phyloP scores from a whole-genome alignment of 768 basidiomycete species.

The Suillus spraguei region DNA sequence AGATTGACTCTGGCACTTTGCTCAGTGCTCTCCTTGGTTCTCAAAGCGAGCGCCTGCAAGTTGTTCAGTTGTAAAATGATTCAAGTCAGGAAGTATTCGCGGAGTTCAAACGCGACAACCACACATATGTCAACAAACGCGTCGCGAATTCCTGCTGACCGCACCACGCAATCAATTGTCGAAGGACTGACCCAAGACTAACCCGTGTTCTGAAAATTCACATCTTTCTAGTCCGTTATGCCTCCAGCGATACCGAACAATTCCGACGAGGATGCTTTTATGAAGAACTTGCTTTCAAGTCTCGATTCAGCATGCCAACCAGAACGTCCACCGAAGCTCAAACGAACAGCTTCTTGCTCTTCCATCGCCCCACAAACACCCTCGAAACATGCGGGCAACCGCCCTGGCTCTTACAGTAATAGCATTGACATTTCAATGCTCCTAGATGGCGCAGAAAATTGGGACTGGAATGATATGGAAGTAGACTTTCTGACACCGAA shows the following conservation, averaged over 20 bases:
- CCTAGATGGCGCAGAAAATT: constrained; percentile 67
- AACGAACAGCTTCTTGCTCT: constrained; percentile 10
- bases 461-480: constrained; percentile 68
- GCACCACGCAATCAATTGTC: neutral
- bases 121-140: constrained; percentile 10
- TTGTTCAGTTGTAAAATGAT: neutral
- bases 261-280: constrained; percentile 59
- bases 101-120: neutral
- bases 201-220: neutral
- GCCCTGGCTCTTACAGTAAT: constrained; percentile 9
- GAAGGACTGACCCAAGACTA: neutral
- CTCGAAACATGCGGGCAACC: constrained; percentile 24
- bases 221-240: constrained; percentile 28
- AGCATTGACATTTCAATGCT: constrained; percentile 50
- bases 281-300: constrained; percentile 52
- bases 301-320: constrained; percentile 45
- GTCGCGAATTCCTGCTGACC: constrained; percentile 6
- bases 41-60: neutral
- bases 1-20: no score
- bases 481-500: constrained; percentile 52
- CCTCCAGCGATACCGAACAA: constrained; percentile 36
- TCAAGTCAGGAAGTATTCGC: neutral
- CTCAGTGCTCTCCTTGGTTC: neutral
- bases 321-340: constrained; percentile 30
- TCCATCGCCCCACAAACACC: constrained; percentile 4